These are phyloP conservation scores for Cercospora sesami DNA, from an alignment of 2,329 filamentous ascomycete species.

Conservation along the genomic window DNA sequence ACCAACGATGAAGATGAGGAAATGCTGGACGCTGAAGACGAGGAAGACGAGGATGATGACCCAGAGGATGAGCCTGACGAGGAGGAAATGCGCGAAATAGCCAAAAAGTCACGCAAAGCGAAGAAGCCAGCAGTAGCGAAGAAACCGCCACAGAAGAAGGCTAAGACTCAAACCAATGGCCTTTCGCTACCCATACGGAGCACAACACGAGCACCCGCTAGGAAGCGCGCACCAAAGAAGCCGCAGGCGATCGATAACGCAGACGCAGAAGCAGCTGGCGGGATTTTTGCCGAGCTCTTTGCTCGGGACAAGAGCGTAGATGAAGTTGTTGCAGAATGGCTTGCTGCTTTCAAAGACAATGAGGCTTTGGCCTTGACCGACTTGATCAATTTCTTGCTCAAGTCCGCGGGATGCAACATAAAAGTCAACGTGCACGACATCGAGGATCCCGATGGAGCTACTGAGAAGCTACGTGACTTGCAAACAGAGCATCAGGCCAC, in stretches of 20 bases:
- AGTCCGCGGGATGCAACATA: slow-evolving; percentile 75
- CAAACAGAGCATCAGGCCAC: slow-evolving; percentile 84
- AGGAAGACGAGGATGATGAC: slow-evolving; percentile 39
- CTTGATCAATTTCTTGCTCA: slow-evolving; percentile 62
- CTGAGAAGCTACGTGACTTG: slow-evolving; percentile 76
- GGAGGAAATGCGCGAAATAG: slow-evolving; percentile 49
- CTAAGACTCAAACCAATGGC: slow-evolving; percentile 53
- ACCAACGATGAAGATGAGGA: slow-evolving; percentile 39
- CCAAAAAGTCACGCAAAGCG: slow-evolving; percentile 21
- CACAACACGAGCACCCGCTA: slow-evolving; percentile 41
- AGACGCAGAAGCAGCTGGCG: slow-evolving; percentile 54
- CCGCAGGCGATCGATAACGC: slow-evolving; percentile 54
- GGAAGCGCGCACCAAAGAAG: slow-evolving; percentile 51
- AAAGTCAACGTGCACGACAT: slow-evolving; percentile 81
- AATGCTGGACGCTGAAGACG: slow-evolving; percentile 39
- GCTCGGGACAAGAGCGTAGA: slow-evolving; percentile 56
- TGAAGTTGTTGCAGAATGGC: slow-evolving; percentile 59
- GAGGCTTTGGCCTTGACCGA: slow-evolving; percentile 58
- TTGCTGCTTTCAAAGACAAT: slow-evolving; percentile 57
- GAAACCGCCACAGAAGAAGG: slow-evolving; percentile 53
- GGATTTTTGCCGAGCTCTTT: slow-evolving; percentile 64
- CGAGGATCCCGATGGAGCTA: slow-evolving; percentile 82
- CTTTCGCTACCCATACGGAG: slow-evolving; percentile 59
- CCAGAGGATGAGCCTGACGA: slow-evolving; percentile 47
- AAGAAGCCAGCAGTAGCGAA: slow-evolving; percentile 36